Evolutionary conservation across 768 basidiomycete species (phyloP).

Genomic region (Mycena olivaceomarginata): DNA sequence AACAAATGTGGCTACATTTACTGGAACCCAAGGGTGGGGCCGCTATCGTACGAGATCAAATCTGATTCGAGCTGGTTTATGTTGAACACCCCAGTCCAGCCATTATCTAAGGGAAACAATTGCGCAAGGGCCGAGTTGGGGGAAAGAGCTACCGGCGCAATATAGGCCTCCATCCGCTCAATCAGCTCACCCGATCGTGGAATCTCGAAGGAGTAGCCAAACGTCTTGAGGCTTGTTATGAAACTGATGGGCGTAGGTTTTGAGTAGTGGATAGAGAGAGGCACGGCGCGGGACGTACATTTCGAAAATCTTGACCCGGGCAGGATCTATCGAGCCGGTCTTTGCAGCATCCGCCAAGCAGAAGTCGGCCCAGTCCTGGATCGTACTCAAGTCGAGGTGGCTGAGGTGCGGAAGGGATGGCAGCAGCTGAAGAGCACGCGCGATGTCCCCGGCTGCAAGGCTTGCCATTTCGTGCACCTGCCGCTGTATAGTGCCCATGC

Average conservation of each 20-base stretch:
- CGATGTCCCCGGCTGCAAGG: conserved; percentile 14
- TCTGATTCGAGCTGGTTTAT: not conserved
- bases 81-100: conserved; percentile 25
- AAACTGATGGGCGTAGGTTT: not conserved
- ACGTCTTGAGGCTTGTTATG: conserved; percentile 13
- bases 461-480: conserved; percentile 26
- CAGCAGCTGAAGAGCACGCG: conserved; percentile 7
- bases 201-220: conserved; percentile 23
- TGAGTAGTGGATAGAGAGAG: not conserved
- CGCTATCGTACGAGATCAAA: too few species aligned
- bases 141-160: not conserved
- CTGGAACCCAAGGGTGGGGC: too few species aligned
- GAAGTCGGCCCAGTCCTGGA: conserved; percentile 32
- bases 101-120: conserved; percentile 7
- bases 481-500: conserved; percentile 17
- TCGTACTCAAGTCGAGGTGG: not conserved
- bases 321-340: not conserved
- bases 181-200: conserved; percentile 16
- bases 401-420: not conserved
- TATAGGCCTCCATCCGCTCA: conserved; percentile 26
- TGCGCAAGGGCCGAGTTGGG: not conserved
- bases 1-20: too few species aligned
- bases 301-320: conserved; percentile 4
- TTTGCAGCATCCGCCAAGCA: conserved; percentile 25
- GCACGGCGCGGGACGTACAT: conserved; percentile 1